Evolutionary conservation across 169 alveolate genomes (phyloP).

Genomic region (Babesia caballi): DNA sequence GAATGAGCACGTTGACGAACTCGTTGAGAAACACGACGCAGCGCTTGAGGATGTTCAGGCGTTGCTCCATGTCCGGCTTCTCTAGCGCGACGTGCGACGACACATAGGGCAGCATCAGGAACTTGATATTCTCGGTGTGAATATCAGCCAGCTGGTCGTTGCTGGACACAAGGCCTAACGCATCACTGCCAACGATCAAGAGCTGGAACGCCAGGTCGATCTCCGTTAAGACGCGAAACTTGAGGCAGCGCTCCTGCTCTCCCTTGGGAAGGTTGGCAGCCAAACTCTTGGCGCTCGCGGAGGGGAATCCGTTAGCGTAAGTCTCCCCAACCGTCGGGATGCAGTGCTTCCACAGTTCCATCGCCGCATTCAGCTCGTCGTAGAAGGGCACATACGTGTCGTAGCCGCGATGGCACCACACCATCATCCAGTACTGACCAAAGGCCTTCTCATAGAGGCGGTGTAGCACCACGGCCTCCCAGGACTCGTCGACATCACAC

Average conservation of each 20-base stretch:
- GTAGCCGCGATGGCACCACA: constrained; percentile 30
- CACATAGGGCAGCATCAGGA: constrained; percentile 54
- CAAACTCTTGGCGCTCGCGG: too few species aligned
- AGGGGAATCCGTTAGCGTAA: too few species aligned
- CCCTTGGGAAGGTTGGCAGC: not conserved
- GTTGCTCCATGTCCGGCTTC: constrained; percentile 38
- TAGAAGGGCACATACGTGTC: constrained; percentile 13
- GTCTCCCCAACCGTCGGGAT: too few species aligned
- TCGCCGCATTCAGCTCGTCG: constrained; percentile 7
- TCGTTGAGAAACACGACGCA: constrained; percentile 36
- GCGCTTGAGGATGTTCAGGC: constrained; percentile 20
- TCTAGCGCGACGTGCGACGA: constrained; percentile 39
- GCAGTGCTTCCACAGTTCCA: not conserved
- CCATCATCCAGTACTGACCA: constrained; percentile 50
- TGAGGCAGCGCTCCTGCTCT: constrained; percentile 19
- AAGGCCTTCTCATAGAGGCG: constrained; percentile 50
- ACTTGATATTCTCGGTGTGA: constrained; percentile 54
- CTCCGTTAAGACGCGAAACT: constrained; percentile 4
- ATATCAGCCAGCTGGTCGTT: constrained; percentile 45
- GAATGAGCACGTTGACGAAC: constrained; percentile 27
- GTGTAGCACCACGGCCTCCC: too few species aligned
- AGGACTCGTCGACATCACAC: too few species aligned
- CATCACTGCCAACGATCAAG: constrained; percentile 18
- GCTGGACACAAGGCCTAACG: constrained; percentile 9
- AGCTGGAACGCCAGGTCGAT: constrained; percentile 44